A percentile compares a stretch with the other conserved stretches of the same genome.
Evolutionary conservation across 495 filamentous ascomycete species (phyloP).

Genomic region (Usnea hakonensis): DNA sequence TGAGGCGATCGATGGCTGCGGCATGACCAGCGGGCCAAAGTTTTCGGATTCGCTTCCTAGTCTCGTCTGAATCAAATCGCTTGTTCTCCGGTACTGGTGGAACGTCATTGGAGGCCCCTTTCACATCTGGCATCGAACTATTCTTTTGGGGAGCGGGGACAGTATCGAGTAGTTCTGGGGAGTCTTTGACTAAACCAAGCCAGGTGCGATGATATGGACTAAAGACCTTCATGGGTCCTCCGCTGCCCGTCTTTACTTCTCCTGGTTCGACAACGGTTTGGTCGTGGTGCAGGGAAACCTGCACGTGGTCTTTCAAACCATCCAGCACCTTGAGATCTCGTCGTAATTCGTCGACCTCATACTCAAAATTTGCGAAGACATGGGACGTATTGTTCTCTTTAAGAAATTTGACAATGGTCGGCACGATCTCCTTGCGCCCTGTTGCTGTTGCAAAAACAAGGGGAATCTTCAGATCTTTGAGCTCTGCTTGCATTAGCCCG

Average conservation of each 20-base stretch:
- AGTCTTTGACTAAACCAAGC: conserved; percentile 29
- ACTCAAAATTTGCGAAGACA: conserved; percentile 64
- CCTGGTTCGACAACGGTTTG: conserved; percentile 37
- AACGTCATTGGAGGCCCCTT: conserved; percentile 24
- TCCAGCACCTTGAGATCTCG: conserved; percentile 34
- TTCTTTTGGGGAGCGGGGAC: conserved; percentile 29
- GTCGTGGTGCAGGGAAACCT: conserved; percentile 31
- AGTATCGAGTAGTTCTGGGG: conserved; percentile 30
- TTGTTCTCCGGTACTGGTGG: conserved; percentile 33
- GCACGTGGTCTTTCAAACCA: conserved; percentile 23
- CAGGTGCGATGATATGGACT: conserved; percentile 36
- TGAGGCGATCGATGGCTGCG: conserved; percentile 34
- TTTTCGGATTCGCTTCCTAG: conserved; percentile 30
- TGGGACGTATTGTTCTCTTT: conserved; percentile 39
- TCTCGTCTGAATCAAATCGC: conserved; percentile 31
- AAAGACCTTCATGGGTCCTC: conserved; percentile 39
- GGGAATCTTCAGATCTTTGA: conserved; percentile 35
- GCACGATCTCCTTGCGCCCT: conserved; percentile 30
- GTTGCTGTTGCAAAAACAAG: conserved; percentile 30
- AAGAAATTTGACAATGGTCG: conserved; percentile 31
- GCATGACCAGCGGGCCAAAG: conserved; percentile 39
- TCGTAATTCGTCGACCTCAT: conserved; percentile 70
- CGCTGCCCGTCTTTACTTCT: conserved; percentile 26
- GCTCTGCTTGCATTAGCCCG: conserved; percentile 32
- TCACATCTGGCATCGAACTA: conserved; percentile 20